Evolutionary conservation across 2,329 filamentous ascomycete species (phyloP).

Genomic region (Ambrosiella xylebori): DNA sequence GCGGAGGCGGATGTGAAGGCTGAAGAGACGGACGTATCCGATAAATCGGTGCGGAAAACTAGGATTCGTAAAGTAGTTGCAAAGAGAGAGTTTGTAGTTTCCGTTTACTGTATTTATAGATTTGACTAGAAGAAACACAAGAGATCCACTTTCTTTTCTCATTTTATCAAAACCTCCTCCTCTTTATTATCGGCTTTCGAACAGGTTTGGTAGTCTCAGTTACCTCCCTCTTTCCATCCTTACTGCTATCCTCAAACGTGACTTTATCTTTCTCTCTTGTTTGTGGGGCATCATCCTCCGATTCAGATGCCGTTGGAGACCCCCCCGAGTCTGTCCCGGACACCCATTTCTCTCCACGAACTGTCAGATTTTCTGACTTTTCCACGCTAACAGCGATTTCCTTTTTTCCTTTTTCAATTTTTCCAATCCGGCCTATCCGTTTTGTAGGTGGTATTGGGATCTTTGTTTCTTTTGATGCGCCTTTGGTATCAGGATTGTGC

Average conservation of each 20-base stretch:
- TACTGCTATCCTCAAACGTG: neutral
- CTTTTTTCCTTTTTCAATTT: neutral
- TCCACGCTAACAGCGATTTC: neutral
- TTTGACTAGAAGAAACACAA: neutral
- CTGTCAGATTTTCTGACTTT: neutral
- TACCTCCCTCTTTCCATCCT: neutral
- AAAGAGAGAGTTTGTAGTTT: neutral
- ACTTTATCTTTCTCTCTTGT: neutral
- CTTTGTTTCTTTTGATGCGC: no score
- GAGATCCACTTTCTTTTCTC: neutral
- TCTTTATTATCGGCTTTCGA: slow-evolving; percentile 10
- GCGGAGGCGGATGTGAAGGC: neutral
- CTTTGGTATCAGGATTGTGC: no score
- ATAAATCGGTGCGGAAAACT: neutral
- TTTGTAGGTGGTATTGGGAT: no score
- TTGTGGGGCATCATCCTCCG: neutral
- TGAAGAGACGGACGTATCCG: neutral
- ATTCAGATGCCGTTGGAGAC: neutral
- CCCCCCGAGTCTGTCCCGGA: neutral
- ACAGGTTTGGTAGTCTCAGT: neutral
- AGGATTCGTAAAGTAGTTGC: neutral
- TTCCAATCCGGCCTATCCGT: neutral
- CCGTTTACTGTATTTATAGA: neutral
- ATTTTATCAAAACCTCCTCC: slow-evolving; percentile 8
- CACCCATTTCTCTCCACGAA: neutral